Conservation (phyloP, 192 early-diverging fungal species). For the Cetraspora pellucida region DNA sequence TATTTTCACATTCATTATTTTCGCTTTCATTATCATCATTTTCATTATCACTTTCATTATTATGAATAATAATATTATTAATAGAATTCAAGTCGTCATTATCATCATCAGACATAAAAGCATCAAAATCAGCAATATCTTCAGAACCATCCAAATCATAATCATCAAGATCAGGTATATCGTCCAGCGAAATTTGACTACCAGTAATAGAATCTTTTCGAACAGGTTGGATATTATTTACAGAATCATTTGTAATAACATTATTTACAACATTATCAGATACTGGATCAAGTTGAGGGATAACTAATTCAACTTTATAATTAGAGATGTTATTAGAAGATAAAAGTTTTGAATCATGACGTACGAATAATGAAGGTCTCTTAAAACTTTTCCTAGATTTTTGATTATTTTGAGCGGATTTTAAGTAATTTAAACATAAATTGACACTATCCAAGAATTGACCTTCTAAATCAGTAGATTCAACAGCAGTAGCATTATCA, state of each 20-base stretch:
- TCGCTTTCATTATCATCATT: too few species aligned
- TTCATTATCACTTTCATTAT: too few species aligned
- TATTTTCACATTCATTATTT: too few species aligned
- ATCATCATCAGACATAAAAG: conserved; percentile 6
- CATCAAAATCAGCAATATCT: conserved; percentile 26
- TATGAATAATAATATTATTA: too few species aligned
- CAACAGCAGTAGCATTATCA: conserved; percentile 35
- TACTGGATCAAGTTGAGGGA: neutral
- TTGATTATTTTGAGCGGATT: conserved; percentile 19
- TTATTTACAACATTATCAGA: neutral
- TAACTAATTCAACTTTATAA: neutral
- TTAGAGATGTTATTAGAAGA: neutral
- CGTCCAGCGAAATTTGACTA: conserved; percentile 20
- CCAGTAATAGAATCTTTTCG: conserved; percentile 8
- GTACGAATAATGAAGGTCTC: neutral
- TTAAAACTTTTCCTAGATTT: neutral
- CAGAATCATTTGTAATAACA: neutral
- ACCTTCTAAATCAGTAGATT: conserved; percentile 34
- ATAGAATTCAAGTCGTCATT: neutral
- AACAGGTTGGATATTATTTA: neutral
- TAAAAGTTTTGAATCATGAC: conserved; percentile 27
- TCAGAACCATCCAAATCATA: conserved; percentile 26
- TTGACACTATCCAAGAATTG: conserved; percentile 36
- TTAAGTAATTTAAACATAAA: conserved; percentile 35
- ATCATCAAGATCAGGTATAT: conserved; percentile 10